phyloP scores from a whole-genome alignment of 1,284 basidiomycete genomes.

The Pholiota adiposa region DNA sequence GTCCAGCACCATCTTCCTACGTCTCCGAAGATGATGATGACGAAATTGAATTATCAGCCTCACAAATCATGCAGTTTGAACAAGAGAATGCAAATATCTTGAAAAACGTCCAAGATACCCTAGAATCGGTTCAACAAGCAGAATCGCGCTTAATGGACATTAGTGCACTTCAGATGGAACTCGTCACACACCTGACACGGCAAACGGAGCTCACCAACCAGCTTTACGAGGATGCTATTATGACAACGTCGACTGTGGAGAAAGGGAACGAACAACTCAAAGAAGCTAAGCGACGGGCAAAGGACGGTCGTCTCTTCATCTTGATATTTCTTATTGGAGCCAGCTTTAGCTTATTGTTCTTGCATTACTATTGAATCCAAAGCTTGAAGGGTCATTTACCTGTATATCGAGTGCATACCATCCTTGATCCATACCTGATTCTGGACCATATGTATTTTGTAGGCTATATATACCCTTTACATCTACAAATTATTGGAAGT shows the following conservation, averaged over 20 bases:
- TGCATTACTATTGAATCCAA: constrained; percentile 73
- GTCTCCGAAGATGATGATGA: constrained; percentile 69
- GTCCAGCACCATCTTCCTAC: constrained; percentile 39
- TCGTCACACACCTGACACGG: constrained; percentile 82
- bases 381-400: no score
- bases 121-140: constrained; percentile 87
- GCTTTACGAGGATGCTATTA: constrained; percentile 87
- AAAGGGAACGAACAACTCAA: constrained; percentile 86
- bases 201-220: constrained; percentile 92
- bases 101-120: constrained; percentile 79
- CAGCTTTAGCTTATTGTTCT: constrained; percentile 83
- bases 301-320: constrained; percentile 84
- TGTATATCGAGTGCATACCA: constrained; percentile 10
- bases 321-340: constrained; percentile 87
- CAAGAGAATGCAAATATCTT: constrained; percentile 86
- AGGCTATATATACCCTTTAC: constrained; percentile 21
- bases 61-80: constrained; percentile 92
- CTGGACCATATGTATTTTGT: constrained; percentile 12
- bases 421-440: background rate
- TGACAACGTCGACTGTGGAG: constrained; percentile 81
- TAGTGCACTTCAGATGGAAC: constrained; percentile 86
- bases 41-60: constrained; percentile 76
- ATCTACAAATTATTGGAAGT: background rate
- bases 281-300: constrained; percentile 81
- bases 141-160: constrained; percentile 90